phyloP scores from a whole-genome alignment of 1,284 basidiomycete species.

The Cutaneotrichosporon sp. region DNA sequence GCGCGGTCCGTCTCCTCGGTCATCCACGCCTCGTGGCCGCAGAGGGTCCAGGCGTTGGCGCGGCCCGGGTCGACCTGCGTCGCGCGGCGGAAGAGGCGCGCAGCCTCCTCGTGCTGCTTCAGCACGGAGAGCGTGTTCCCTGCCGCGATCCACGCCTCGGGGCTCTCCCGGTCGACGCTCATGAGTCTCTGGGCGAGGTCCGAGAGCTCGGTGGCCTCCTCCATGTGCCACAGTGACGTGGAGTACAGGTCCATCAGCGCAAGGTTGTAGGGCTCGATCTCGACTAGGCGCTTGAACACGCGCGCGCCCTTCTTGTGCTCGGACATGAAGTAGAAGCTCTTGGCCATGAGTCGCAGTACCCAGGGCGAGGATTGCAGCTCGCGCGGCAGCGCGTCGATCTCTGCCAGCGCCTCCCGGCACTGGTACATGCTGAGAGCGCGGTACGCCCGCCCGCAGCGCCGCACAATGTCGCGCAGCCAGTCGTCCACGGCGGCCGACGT shows the following conservation, averaged over 20 bases:
- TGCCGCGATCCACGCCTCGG: conserved; percentile 92
- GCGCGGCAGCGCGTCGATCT: conserved; percentile 73
- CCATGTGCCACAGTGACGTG: conserved; percentile 89
- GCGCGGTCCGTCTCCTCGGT: conserved; percentile 91
- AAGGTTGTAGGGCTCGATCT: conserved; percentile 78
- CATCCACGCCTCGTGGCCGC: conserved; percentile 84
- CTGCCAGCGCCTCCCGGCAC: conserved; percentile 68
- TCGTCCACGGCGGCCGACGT: conserved; percentile 75
- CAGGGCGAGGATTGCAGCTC: conserved; percentile 72
- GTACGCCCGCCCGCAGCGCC: conserved; percentile 75
- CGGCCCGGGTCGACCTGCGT: conserved; percentile 77
- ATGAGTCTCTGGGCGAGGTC: conserved; percentile 87
- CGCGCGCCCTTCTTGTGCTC: conserved; percentile 83
- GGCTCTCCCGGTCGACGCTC: conserved; percentile 71
- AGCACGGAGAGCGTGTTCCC: conserved; percentile 91
- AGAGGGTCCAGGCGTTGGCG: conserved; percentile 89
- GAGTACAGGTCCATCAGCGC: conserved; percentile 93
- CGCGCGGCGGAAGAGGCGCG: conserved; percentile 88
- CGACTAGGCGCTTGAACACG: conserved; percentile 75
- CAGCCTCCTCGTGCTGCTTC: conserved; percentile 84
- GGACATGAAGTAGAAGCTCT: conserved; percentile 81
- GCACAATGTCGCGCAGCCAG: conserved; percentile 76
- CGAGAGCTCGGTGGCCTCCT: conserved; percentile 75
- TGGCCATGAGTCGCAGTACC: conserved; percentile 77
- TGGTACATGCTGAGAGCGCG: conserved; percentile 73